Evolutionary conservation across 352 stramenopile species (phyloP).

Genomic region (Pythium aristosporum): DNA sequence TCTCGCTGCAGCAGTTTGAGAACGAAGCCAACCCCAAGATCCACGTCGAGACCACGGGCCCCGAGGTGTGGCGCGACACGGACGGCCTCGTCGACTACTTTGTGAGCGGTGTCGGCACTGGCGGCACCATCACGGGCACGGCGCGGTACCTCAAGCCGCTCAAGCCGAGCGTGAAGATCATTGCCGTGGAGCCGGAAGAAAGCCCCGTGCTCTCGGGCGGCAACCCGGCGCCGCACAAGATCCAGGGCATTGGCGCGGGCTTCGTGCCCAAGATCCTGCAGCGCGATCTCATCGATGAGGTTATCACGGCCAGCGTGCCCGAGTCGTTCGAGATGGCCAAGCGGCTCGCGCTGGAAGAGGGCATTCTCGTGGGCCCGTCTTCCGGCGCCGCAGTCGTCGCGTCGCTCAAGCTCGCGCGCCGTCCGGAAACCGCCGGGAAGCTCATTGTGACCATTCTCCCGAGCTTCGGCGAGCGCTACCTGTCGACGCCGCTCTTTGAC

Average conservation of each 20-base stretch:
- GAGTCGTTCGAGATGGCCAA: constrained; percentile 88
- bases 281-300: constrained; percentile 86
- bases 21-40: constrained; percentile 95
- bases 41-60: constrained; percentile 87
- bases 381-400: constrained; percentile 85
- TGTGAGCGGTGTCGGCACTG: constrained; percentile 85
- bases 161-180: constrained; percentile 80
- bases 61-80: constrained; percentile 89
- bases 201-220: constrained; percentile 81
- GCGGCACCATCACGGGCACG: constrained; percentile 86
- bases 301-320: constrained; percentile 78
- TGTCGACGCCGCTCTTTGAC: constrained; percentile 81
- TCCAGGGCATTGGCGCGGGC: constrained; percentile 83
- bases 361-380: constrained; percentile 85
- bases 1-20: constrained; percentile 95
- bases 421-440: constrained; percentile 84
- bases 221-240: constrained; percentile 82
- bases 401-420: constrained; percentile 76
- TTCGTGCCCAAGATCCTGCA: constrained; percentile 83
- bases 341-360: constrained; percentile 80
- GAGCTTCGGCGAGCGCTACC: constrained; percentile 89
- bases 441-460: constrained; percentile 90
- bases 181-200: constrained; percentile 84
- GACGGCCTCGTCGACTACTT: constrained; percentile 87
- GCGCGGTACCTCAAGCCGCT: constrained; percentile 86